Evolutionary conservation across 75 land plant species (phyloP), one percentile per base, ranked within the genome.

Genomic region (Adiantum capillusveneris): DNA sequence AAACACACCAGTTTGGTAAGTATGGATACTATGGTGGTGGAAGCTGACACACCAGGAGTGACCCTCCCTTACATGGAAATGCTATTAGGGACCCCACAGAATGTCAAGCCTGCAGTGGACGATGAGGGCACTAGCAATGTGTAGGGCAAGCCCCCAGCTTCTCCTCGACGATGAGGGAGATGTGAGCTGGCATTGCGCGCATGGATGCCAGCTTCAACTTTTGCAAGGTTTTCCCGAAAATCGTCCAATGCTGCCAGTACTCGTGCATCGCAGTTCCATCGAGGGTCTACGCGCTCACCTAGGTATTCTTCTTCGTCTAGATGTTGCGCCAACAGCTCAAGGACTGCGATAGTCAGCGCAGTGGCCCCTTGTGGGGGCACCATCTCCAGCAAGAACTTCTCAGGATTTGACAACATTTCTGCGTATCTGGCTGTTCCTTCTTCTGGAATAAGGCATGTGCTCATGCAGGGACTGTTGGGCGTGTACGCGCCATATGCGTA

Each of bases 401-500:
- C 62, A 11, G 70, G 63, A 17, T 31, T 48, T 12, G 53, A 22
- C 21, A 14, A 51, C 53, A 67, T 11, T 0, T 24, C 44, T 27
- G 62, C 44, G 24, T 31, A 65, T 17, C 49, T 66, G 2, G 37
- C 6, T 6, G 79, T 60, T 0, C 84, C 90, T 14, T 60, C 62
- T 29, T 50, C 21, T 11, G 82, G 79, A n/a, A 74, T 68, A 1
- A 58, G 34, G 21, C 19, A 64, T 19, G 69, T 31, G 19, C 61
- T 31, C 1, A 65, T 36, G 21, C 74, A 62, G 1, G 80, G 84
- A 0, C 60, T 58, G 43, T 81, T 77, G 1, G 83, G 85, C 28
- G 73, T 58, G 56, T 76, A 82, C n/a, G 79, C 90, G 1, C 64
- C 90, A 37, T 68, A 78, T 17, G 69, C 43, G 64, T 77, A 86